Evolutionary conservation across 805 yeast genomes (phyloP).

Genomic region (Saccharomycopsis fibuligera): DNA sequence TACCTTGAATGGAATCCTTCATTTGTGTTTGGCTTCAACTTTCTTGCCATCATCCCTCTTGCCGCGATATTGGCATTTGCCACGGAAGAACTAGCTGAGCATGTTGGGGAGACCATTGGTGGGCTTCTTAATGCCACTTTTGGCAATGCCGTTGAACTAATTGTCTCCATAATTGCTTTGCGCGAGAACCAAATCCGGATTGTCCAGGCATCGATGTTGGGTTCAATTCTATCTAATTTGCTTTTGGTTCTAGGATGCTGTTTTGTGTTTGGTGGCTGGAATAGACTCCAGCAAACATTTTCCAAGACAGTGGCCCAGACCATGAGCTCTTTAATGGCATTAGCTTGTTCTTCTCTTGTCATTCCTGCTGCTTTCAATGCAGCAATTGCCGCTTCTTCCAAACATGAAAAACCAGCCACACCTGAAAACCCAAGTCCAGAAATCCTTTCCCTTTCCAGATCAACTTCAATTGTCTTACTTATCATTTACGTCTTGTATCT

Average conservation of each 20-base stretch:
- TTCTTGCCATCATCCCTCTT: constrained; percentile 84
- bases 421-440: constrained; percentile 35
- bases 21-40: constrained; percentile 64
- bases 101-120: constrained; percentile 88
- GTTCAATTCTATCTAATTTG: constrained; percentile 83
- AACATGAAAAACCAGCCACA: constrained; percentile 31
- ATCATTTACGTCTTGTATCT: constrained; percentile 72
- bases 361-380: constrained; percentile 97
- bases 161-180: constrained; percentile 88
- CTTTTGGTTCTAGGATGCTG: constrained; percentile 92
- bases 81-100: constrained; percentile 84
- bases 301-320: constrained; percentile 98
- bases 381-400: constrained; percentile 47
- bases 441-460: constrained; percentile 75
- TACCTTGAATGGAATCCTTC: constrained; percentile 45
- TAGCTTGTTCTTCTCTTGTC: constrained; percentile 80
- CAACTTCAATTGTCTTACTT: constrained; percentile 75
- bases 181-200: constrained; percentile 81
- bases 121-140: constrained; percentile 94
- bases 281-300: constrained; percentile 78
- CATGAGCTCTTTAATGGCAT: constrained; percentile 89
- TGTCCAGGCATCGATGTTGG: constrained; percentile 96
- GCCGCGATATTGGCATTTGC: constrained; percentile 88
- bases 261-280: constrained; percentile 86
- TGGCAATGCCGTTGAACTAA: constrained; percentile 96